phyloP scores from a whole-genome alignment of 352 stramenopile genomes.

The Phytophthora macrochlamydospora region DNA sequence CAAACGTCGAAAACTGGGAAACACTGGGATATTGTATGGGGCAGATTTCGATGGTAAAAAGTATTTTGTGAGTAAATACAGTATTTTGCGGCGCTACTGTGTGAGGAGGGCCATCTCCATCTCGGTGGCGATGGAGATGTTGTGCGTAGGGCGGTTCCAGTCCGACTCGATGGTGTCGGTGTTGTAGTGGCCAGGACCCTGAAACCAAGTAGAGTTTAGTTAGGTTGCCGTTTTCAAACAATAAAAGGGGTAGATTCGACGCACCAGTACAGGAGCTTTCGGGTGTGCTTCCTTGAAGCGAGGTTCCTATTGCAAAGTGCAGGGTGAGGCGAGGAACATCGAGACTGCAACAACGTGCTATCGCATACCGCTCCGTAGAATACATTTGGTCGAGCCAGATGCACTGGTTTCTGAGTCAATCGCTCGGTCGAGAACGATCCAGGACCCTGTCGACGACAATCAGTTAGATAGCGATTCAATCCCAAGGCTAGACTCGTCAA shows the following conservation, averaged over 20 bases:
- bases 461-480: not conserved
- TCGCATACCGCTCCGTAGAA: slow-evolving; percentile 67
- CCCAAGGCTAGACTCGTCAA: not conserved
- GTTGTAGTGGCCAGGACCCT: slow-evolving; percentile 82
- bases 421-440: slow-evolving; percentile 55
- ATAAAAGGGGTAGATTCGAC: slow-evolving; percentile 6
- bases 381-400: slow-evolving; percentile 71
- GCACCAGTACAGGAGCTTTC: slow-evolving; percentile 63
- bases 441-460: slow-evolving; percentile 42
- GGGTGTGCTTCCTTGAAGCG: slow-evolving; percentile 71
- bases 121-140: slow-evolving; percentile 86
- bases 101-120: slow-evolving; percentile 78
- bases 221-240: not conserved
- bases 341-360: not conserved
- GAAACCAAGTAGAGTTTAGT: not conserved
- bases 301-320: slow-evolving; percentile 46
- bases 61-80: not conserved
- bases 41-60: not conserved
- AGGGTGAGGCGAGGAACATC: not conserved
- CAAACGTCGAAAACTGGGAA: not conserved
- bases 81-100: not conserved
- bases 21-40: not conserved
- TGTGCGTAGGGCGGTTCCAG: slow-evolving; percentile 89
- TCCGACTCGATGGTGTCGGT: slow-evolving; percentile 70
- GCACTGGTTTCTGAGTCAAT: slow-evolving; percentile 55